phyloP scores from a whole-genome alignment of 139 green algal genomes.

The Gonium pectorale region DNA sequence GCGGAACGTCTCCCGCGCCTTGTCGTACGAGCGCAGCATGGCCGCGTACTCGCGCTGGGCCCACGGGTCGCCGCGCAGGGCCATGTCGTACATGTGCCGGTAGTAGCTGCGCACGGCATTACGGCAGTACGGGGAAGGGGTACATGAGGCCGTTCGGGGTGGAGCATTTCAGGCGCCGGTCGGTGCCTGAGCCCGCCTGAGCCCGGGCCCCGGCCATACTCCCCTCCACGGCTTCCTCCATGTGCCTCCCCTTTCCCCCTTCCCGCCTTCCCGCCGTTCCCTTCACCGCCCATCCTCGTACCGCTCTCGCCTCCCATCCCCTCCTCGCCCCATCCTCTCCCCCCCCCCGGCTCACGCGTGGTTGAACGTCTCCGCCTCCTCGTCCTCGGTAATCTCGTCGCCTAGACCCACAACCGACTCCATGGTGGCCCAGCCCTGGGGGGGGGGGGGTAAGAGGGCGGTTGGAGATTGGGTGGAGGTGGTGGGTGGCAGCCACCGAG shows the following conservation, averaged over 20 bases:
- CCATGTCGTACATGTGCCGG: constrained; percentile 55
- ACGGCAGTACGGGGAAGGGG: too few relatives aligned
- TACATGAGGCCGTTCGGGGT: too few relatives aligned
- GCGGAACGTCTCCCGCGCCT: neutral
- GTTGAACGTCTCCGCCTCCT: constrained; percentile 65
- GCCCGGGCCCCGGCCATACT: too few relatives aligned
- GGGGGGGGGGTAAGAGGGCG: neutral
- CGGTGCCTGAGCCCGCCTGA: too few relatives aligned
- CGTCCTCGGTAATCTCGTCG: constrained; percentile 63
- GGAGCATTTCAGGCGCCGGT: too few relatives aligned
- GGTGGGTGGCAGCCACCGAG: too few relatives aligned
- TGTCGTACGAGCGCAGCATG: constrained; percentile 50
- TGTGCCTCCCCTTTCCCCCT: too few relatives aligned
- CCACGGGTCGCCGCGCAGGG: constrained; percentile 54
- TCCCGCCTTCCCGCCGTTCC: too few relatives aligned
- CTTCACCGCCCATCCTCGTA: too few relatives aligned
- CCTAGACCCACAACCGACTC: constrained; percentile 53
- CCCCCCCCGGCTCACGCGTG: constrained; percentile 42
- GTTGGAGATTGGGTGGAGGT: neutral
- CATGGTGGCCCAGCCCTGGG: constrained; percentile 52
- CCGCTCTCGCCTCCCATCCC: too few relatives aligned
- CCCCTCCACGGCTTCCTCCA: too few relatives aligned
- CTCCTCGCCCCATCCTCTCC: neutral
- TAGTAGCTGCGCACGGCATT: constrained; percentile 67
- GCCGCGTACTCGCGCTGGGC: constrained; percentile 67